Base-by-base conservation (phyloP, 1,284 basidiomycete species). In the Peniophora sp. region DNA sequence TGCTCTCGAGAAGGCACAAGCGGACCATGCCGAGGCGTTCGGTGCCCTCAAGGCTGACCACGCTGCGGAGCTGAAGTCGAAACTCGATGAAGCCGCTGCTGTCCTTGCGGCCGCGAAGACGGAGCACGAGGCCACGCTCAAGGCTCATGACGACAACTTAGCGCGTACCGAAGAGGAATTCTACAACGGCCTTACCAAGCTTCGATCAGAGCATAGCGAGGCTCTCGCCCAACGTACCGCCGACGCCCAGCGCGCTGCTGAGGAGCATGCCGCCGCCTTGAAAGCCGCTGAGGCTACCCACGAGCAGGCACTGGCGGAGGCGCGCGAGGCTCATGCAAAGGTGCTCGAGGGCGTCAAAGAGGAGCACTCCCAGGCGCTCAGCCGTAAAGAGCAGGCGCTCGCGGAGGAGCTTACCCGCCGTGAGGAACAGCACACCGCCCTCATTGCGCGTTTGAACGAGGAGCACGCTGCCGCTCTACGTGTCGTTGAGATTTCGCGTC, bases 151-250 rank as follows among this genome's bases (percentile, higher is more conserved):
- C 47, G 79, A 82, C 20, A 71, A 76, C 53, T 64, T 76, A 18
- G 71, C 77, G 3, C 76, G 73, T 47, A 87, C 83, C 2, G 85
- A 89, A 60, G 87, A 86, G 59, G 83, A 90, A 58, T 89, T 88
- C 60, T 88, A 89, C 61, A 81, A 86, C 49, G 82, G 79, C 15
- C 68, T 92, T 45, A 84, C 80, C 17, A 86, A 83, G 59, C 74
- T 89, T 39, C 81, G 84, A 27, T 68, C 63, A 12, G 84, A 88
- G 60, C 85, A 90, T 57, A 74, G 79, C 2, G 78, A 81, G 51
- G 71, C 75, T 20, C 27, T 32, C 12, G 27, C 27, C 12, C 27
- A 32, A 32, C 27, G 27, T 32, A 32, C 27, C 27, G 27, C 27
- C 27, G 27, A 32, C 12, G 27, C 27, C 27, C 27, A 32, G 12